Percentiles rank a stretch among this genome's conserved stretches.
Conservation (phyloP, 2,329 filamentous ascomycete genomes). For the Atkinsonella texensis region DNA sequence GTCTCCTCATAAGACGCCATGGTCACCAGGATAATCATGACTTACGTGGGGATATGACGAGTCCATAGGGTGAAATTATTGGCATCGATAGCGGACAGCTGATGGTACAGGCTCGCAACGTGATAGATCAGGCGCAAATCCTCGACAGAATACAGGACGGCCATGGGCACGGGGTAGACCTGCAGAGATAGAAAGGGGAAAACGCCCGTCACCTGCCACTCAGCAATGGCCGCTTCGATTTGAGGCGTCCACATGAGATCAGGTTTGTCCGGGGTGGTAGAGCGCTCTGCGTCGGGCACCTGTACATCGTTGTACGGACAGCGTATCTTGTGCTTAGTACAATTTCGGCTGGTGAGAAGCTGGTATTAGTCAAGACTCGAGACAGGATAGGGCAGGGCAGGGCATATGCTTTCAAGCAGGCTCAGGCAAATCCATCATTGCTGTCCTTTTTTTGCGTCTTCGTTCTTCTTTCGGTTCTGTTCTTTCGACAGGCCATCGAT, state of each 20-base stretch:
- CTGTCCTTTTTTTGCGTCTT: background rate
- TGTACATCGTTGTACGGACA: constrained; percentile 94
- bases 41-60: constrained; percentile 82
- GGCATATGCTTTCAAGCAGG: too few relatives aligned
- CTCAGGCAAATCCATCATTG: too few relatives aligned
- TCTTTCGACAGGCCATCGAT: background rate
- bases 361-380: constrained; percentile 5
- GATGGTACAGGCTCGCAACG: constrained; percentile 72
- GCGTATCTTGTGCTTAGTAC: constrained; percentile 96
- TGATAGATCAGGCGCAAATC: constrained; percentile 87
- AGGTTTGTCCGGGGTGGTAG: constrained; percentile 48
- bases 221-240: constrained; percentile 67
- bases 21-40: constrained; percentile 10
- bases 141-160: constrained; percentile 59
- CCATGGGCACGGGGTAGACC: constrained; percentile 62
- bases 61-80: constrained; percentile 88
- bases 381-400: too few relatives aligned
- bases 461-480: background rate
- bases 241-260: constrained; percentile 78
- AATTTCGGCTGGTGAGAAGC: constrained; percentile 62
- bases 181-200: constrained; percentile 77
- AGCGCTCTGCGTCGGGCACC: constrained; percentile 46
- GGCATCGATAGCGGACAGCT: constrained; percentile 65
- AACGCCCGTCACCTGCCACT: constrained; percentile 72
- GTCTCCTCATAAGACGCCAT: too few relatives aligned